These are phyloP conservation scores for Bathelium albidoporum DNA, from an alignment of 495 filamentous ascomycete species.

Conservation along the genomic window DNA sequence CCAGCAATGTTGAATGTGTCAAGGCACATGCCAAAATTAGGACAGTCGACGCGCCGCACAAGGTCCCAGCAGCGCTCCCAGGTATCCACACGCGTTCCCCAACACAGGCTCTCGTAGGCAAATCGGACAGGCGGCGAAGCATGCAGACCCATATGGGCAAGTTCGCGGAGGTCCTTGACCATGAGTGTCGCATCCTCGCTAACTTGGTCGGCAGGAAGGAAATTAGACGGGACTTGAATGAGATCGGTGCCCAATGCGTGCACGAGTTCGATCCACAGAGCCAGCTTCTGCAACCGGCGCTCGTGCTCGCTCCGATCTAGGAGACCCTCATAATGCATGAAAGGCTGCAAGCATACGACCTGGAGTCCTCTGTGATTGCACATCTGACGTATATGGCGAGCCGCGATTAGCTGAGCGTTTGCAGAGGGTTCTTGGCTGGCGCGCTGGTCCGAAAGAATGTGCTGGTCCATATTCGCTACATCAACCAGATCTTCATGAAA, in stretches of 20 bases:
- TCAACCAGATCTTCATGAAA: conserved; percentile 71
- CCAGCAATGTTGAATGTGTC: conserved; percentile 77
- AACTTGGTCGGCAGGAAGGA: conserved; percentile 47
- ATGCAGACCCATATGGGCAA: conserved; percentile 53
- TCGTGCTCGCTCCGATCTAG: conserved; percentile 51
- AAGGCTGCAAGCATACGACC: conserved; percentile 68
- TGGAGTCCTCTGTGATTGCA: conserved; percentile 48
- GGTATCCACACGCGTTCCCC: conserved; percentile 60
- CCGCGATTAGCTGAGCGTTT: conserved; percentile 47
- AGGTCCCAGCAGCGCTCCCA: conserved; percentile 67
- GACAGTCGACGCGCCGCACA: conserved; percentile 51
- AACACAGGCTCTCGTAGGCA: conserved; percentile 68
- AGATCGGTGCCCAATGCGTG: conserved; percentile 55
- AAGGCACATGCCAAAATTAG: conserved; percentile 69
- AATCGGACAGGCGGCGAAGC: conserved; percentile 52
- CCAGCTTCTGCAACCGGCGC: conserved; percentile 50
- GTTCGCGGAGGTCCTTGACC: conserved; percentile 50
- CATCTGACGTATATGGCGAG: conserved; percentile 41
- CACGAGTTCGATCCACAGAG: conserved; percentile 58
- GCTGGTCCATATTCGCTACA: conserved; percentile 36
- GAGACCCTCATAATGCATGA: conserved; percentile 70
- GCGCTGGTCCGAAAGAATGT: conserved; percentile 16
- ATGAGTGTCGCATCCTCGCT: conserved; percentile 49
- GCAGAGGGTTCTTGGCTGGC: conserved; percentile 19
- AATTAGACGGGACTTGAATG: conserved; percentile 66